Conservation (phyloP, 352 stramenopile genomes). For the Globisporangium mamillatum region DNA sequence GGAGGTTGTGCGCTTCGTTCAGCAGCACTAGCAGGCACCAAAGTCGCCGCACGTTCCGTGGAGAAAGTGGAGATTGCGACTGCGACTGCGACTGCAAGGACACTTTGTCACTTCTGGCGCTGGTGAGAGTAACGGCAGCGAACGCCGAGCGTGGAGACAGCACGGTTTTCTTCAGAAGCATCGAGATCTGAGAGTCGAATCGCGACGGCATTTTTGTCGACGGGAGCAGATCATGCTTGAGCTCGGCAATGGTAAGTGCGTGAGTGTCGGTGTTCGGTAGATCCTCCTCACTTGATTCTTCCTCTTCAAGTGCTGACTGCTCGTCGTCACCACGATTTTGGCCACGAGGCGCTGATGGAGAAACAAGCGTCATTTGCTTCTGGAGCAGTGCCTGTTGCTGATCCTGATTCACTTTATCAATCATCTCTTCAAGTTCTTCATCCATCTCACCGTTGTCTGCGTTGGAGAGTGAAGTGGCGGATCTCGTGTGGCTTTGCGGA, state of each 20-base stretch:
- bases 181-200: constrained; percentile 40
- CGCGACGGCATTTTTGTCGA: constrained; percentile 22
- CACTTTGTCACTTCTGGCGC: neutral
- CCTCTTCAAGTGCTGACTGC: neutral
- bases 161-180: constrained; percentile 48
- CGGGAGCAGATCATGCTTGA: constrained; percentile 38
- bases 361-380: neutral
- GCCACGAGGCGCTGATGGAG: neutral
- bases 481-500: constrained; percentile 24
- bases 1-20: constrained; percentile 62
- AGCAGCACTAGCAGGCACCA: constrained; percentile 58
- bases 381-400: constrained; percentile 10
- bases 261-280: neutral
- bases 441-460: constrained; percentile 67
- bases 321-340: neutral
- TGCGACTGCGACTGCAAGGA: neutral
- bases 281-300: neutral
- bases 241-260: constrained; percentile 10
- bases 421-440: constrained; percentile 68
- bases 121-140: neutral
- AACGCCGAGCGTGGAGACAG: constrained; percentile 41
- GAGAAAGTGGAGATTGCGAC: constrained; percentile 24
- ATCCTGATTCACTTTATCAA: constrained; percentile 38
- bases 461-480: constrained; percentile 29
- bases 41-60: constrained; percentile 31